Evolutionary conservation across 2,329 filamentous ascomycete genomes (phyloP).

Genomic region (Neophaeococcomyces mojaviensis): DNA sequence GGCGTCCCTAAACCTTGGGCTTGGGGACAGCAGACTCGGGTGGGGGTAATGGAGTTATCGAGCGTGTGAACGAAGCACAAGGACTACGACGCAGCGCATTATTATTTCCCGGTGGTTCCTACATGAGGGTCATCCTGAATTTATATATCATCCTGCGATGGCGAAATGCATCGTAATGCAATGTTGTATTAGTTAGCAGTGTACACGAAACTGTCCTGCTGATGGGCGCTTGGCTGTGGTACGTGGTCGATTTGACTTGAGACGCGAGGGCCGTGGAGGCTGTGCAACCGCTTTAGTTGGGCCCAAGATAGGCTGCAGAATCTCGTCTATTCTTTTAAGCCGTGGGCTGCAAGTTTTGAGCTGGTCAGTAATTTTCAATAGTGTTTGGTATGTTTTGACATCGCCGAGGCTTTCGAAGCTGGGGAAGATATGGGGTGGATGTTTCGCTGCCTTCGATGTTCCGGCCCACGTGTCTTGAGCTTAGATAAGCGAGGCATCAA

Average conservation of each 20-base stretch:
- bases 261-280: conserved; percentile 2
- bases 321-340: background rate
- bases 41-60: background rate
- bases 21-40: no score
- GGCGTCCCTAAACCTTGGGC: background rate
- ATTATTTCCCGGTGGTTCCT: background rate
- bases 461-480: no score
- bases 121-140: background rate
- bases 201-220: conserved; percentile 2
- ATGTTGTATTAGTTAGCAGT: conserved; percentile 1
- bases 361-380: no score
- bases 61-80: background rate
- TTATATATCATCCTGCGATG: background rate
- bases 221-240: conserved; percentile 5
- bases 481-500: no score
- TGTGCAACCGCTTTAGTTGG: no score
- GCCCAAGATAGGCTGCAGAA: no score
- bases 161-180: conserved; percentile 3
- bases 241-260: background rate
- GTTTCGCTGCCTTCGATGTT: no score
- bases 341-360: no score
- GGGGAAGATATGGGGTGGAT: no score
- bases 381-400: no score
- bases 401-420: no score
- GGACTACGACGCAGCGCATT: background rate